These are phyloP conservation scores for Phytophthora capsici DNA, from an alignment of 352 stramenopile genomes.

Conservation along the genomic window DNA sequence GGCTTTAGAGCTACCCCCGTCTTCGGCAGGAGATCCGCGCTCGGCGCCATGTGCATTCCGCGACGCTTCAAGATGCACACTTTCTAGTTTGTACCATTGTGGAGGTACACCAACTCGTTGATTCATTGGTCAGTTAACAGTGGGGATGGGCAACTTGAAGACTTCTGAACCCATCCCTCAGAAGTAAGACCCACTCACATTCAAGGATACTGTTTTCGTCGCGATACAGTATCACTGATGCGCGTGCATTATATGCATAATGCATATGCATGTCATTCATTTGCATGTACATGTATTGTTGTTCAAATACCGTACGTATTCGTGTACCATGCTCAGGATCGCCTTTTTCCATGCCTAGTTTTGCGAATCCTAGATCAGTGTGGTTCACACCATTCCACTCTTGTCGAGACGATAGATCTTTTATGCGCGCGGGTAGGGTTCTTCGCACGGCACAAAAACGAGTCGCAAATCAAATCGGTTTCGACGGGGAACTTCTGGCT, in stretches of 20 bases:
- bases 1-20: not conserved
- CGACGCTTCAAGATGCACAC: slow-evolving; percentile 17
- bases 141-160: slow-evolving; percentile 22
- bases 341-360: no score
- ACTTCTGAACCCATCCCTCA: not conserved
- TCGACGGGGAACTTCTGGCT: slow-evolving; percentile 10
- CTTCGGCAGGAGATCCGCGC: slow-evolving; percentile 7
- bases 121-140: not conserved
- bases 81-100: no score
- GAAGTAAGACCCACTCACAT: not conserved
- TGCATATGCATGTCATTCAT: no score
- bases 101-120: not conserved
- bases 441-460: no score
- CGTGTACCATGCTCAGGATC: no score
- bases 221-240: no score
- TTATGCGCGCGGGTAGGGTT: no score
- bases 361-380: not conserved
- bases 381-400: slow-evolving; percentile 27
- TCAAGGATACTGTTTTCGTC: no score
- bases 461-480: slow-evolving; percentile 15
- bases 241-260: no score
- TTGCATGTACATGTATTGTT: no score
- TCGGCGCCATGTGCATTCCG: slow-evolving; percentile 9
- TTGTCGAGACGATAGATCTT: slow-evolving; percentile 13
- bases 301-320: no score